Percentiles rank a stretch among this genome's conserved stretches.
These are phyloP conservation scores for Boechera stricta DNA, from an alignment of 345 rosid species.

Conservation along the genomic window DNA sequence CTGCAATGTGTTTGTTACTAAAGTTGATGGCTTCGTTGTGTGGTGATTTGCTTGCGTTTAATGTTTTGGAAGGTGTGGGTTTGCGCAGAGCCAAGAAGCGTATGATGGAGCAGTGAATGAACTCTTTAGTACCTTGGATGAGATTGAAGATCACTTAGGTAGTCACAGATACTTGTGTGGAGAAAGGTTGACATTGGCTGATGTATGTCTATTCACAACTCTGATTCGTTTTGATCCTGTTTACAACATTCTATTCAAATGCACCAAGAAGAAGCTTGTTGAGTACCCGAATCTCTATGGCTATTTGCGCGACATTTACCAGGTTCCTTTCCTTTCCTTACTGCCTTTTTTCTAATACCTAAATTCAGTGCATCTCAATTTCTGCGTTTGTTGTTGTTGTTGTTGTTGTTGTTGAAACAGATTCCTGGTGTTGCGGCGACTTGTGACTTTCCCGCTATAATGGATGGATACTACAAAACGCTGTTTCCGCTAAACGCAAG, in stretches of 20 bases:
- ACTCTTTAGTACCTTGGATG: constrained; percentile 65
- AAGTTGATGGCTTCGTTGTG: constrained; percentile 20
- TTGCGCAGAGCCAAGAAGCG: constrained; percentile 88
- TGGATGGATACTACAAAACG: constrained; percentile 82
- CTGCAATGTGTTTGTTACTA: constrained; percentile 23
- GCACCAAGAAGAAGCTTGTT: constrained; percentile 78
- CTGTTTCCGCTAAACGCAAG: constrained; percentile 91
- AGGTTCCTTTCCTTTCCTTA: constrained; percentile 41
- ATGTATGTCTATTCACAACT: constrained; percentile 84
- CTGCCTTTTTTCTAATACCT: not conserved
- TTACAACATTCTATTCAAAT: constrained; percentile 81
- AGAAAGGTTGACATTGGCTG: constrained; percentile 64
- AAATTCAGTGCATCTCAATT: not conserved
- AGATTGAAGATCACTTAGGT: constrained; percentile 61
- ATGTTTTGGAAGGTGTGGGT: constrained; percentile 65
- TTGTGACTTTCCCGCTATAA: constrained; percentile 68
- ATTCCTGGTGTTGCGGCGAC: constrained; percentile 81
- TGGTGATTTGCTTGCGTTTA: constrained; percentile 15
- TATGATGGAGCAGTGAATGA: constrained; percentile 72
- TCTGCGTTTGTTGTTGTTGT: constrained; percentile 22
- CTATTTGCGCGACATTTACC: constrained; percentile 76
- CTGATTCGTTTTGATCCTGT: constrained; percentile 79
- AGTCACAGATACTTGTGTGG: constrained; percentile 76
- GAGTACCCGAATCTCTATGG: constrained; percentile 75
- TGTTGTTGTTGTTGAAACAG: constrained; percentile 45